Evolutionary conservation across 1,139 yeast genomes (phyloP), one percentile per base, ranked within the genome.

Genomic region (Yamadazyma spencermartinsiae): DNA sequence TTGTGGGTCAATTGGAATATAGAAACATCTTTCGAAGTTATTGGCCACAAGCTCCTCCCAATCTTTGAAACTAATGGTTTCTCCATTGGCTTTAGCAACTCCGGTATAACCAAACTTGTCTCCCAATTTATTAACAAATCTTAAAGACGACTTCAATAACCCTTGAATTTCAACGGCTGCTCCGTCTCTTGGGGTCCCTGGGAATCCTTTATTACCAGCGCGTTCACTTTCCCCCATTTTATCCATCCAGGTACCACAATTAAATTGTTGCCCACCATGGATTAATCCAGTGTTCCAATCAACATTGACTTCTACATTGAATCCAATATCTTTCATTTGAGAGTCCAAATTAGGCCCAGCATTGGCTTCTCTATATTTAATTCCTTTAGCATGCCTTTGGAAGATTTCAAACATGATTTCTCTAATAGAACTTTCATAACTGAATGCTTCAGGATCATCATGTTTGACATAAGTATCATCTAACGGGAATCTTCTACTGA

Each of bases 201-300:
- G 98, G 29, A 78, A 71, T 12, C 98, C 98, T 54, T 82, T 85
- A 43, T 81, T 83, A 1, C 86, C 85, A 0, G 98, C 97, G 42
- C 63, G 69, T 36, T 64, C 79, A 55, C 96, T 86, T 65, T 92
- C 98, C 15, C 98, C 98, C 98, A 92, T 92, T 66, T 92, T 92
- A 63, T 92, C 98, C 97, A 90, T 92, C 98, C 98, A 92, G 0
- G 98, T 92, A 16, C 98, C 98, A 67, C 98, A 92, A 56, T 92
- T 92, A 60, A 66, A 78, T 58, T 86, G 95, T 38, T 87, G 86
- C 1, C 98, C 98, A 34, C 98, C 98, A 60, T 81, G 86, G 4
- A 90, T 70, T 33, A 92, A 66, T 0, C 98, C 98, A 18, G 86
- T 89, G 0, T 68, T 55, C 98, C 98, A 92, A 58, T 92, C 97